Percentiles rank a stretch among this genome's conserved stretches.
Conservation (phyloP, 495 filamentous ascomycete species). For the Podospora bellae-mahoneyi region DNA sequence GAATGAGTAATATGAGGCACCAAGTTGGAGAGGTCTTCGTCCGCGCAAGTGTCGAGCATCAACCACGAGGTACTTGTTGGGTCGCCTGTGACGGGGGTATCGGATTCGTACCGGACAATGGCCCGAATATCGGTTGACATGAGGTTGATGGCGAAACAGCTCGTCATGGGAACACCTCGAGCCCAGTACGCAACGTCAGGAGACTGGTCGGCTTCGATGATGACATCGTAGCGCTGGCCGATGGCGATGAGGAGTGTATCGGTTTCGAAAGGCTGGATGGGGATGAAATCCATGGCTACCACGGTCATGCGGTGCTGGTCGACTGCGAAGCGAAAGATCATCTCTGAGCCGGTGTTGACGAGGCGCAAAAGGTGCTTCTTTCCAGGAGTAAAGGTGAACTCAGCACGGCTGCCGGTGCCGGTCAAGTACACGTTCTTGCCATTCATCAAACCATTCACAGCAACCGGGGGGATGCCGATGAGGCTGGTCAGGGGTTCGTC, state of each 20-base stretch:
- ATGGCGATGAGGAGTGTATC: slow-evolving; percentile 53
- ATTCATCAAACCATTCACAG: slow-evolving; percentile 32
- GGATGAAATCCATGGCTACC: slow-evolving; percentile 51
- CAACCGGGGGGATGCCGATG: slow-evolving; percentile 26
- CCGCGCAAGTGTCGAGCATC: slow-evolving; percentile 39
- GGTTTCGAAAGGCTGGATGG: slow-evolving; percentile 46
- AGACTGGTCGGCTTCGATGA: slow-evolving; percentile 56
- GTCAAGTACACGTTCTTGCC: slow-evolving; percentile 39
- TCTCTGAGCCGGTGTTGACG: slow-evolving; percentile 54
- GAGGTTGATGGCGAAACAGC: slow-evolving; percentile 52
- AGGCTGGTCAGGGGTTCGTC: slow-evolving; percentile 17
- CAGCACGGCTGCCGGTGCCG: slow-evolving; percentile 31
- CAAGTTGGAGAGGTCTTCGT: slow-evolving; percentile 38
- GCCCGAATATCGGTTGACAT: slow-evolving; percentile 24
- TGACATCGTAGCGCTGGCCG: slow-evolving; percentile 68
- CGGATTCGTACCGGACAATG: slow-evolving; percentile 27
- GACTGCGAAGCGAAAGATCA: slow-evolving; percentile 46
- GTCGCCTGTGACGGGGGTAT: slow-evolving; percentile 29
- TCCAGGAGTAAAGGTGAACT: slow-evolving; percentile 38
- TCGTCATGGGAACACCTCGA: slow-evolving; percentile 27
- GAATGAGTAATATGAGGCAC: slow-evolving; percentile 42
- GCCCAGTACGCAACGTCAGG: slow-evolving; percentile 30
- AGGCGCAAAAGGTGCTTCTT: slow-evolving; percentile 53
- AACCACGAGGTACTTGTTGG: slow-evolving; percentile 33
- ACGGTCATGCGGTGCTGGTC: slow-evolving; percentile 54